Base-by-base conservation (phyloP, 495 filamentous ascomycete genomes). In the Lophiotrema nucula region DNA sequence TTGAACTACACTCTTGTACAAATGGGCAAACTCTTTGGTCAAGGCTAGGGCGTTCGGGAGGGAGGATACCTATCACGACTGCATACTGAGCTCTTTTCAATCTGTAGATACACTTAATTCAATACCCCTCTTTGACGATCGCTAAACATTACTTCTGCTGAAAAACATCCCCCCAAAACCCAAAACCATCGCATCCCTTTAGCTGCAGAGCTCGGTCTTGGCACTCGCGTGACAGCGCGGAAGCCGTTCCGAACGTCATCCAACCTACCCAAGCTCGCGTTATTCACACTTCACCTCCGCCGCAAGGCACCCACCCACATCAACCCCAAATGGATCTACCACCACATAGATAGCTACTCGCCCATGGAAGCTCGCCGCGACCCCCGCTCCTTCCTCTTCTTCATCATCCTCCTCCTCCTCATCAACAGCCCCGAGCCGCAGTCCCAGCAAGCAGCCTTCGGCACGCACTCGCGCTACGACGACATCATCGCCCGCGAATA, bases 401-500 rank as follows among this genome's bases (percentile, higher is more conserved):
- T 76, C 52, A 62, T 76, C 19, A 58, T 72, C 21, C 53, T 77
- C 1, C 55, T 76, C 35, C 67, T 72, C 45, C 56, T 74, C 15
- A 54, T 70, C 50, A 66, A 70, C 51, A 68, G 67, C 22, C 67
- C 66, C 10, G 69, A 73, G 41, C 67, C 56, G 15, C n/a, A n/a
- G n/a, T 8, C 31, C 44, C 69, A 73, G 49, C 74, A 75, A 72
- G 77, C 67, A 72, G 67, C 67, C 59, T 68, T 48, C 65, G 49
- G 75, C 33, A 33, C 47, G 21, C 57, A 39, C 19, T 58, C 63
- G 26, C 63, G 49, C 18, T 66, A 49, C 44, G 63, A 66, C 39
- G 26, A 70, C 33, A 42, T 66, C 42, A 58, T 75, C 54, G 59
- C 25, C 2, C 60, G 64, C 23, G 71, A 90, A 67, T 76, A 77